Conservation (phyloP, 306 rosid species). For the Cicer arietinum region DNA sequence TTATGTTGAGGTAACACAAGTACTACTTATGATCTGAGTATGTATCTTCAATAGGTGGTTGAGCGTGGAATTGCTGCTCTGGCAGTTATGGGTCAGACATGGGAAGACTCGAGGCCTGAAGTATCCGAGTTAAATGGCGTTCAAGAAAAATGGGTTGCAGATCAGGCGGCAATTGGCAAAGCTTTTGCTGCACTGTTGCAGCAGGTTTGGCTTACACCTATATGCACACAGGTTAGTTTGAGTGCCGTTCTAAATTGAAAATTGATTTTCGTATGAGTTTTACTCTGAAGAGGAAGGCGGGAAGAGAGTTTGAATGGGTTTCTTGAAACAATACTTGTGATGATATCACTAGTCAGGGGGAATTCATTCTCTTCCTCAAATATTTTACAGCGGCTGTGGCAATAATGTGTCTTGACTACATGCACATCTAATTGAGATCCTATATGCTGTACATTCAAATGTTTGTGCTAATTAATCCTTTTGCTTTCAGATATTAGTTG, state of each 20-base stretch:
- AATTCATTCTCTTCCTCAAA: constrained; percentile 18
- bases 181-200: constrained; percentile 81
- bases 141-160: constrained; percentile 60
- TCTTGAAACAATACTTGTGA: constrained; percentile 18
- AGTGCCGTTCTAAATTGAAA: constrained; percentile 32
- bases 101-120: constrained; percentile 71
- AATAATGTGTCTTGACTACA: neutral
- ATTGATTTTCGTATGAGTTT: constrained; percentile 36
- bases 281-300: constrained; percentile 3
- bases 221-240: constrained; percentile 60
- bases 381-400: constrained; percentile 18
- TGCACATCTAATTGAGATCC: constrained; percentile 18
- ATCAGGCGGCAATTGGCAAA: constrained; percentile 58
- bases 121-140: constrained; percentile 59
- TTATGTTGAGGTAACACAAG: constrained; percentile 26
- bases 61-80: constrained; percentile 76
- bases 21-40: constrained; percentile 24
- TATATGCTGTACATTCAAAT: constrained; percentile 25
- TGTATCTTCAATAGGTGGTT: constrained; percentile 62
- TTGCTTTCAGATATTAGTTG: constrained; percentile 15
- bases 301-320: constrained; percentile 11
- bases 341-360: constrained; percentile 28
- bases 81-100: constrained; percentile 76
- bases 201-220: constrained; percentile 79
- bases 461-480: constrained; percentile 22